Evolutionary conservation across 192 early-diverging fungal species (phyloP).

Genomic region (Powellomyces hirtus): DNA sequence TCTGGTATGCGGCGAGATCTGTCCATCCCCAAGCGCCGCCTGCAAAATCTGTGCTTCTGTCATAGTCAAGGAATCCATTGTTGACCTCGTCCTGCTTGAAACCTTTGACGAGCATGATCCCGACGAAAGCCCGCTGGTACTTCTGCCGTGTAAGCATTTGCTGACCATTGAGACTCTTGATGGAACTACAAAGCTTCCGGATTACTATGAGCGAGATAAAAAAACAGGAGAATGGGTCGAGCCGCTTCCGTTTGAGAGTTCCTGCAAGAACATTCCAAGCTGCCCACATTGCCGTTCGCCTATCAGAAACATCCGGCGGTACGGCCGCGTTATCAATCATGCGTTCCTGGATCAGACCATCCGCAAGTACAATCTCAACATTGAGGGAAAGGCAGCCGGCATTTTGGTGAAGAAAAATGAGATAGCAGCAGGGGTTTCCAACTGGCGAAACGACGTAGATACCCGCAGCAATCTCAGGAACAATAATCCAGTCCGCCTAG

Average conservation of each 20-base stretch:
- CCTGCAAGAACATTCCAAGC: slow-evolving; percentile 15
- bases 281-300: slow-evolving; percentile 50
- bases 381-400: neutral
- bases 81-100: slow-evolving; percentile 28
- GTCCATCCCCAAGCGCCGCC: slow-evolving; percentile 12
- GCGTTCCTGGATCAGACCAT: neutral
- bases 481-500: too few species aligned
- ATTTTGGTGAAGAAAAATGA: neutral
- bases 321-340: slow-evolving; percentile 27
- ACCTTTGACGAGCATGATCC: slow-evolving; percentile 41
- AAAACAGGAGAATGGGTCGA: slow-evolving; percentile 15
- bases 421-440: neutral
- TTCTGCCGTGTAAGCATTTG: slow-evolving; percentile 50
- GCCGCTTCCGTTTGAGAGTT: neutral
- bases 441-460: too few species aligned
- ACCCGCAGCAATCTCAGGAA: too few species aligned
- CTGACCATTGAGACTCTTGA: slow-evolving; percentile 55
- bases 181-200: slow-evolving; percentile 39
- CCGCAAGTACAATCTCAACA: slow-evolving; percentile 22
- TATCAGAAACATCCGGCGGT: slow-evolving; percentile 24
- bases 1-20: slow-evolving; percentile 33
- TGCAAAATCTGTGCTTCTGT: slow-evolving; percentile 27
- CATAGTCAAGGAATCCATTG: neutral
- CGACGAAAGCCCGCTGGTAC: slow-evolving; percentile 44
- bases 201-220: slow-evolving; percentile 35